Percentiles rank a stretch among this genome's conserved stretches.
phyloP scores from a whole-genome alignment of 2,329 filamentous ascomycete genomes.

The Colletotrichum sp. region DNA sequence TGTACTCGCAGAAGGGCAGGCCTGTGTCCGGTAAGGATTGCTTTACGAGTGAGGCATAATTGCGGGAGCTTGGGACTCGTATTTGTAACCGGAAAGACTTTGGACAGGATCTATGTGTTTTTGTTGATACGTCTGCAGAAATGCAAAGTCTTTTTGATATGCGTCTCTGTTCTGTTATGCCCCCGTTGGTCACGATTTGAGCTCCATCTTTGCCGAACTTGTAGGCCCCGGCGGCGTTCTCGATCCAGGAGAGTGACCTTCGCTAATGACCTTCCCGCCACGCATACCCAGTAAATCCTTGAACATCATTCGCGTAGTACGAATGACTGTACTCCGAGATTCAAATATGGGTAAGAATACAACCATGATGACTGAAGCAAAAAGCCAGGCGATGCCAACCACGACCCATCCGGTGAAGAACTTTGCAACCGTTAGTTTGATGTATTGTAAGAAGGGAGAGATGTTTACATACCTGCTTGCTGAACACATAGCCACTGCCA shows the following conservation, averaged over 20 bases:
- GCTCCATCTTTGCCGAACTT: neutral
- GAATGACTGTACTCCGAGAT: constrained; percentile 14
- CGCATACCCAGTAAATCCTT: constrained; percentile 9
- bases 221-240: constrained; percentile 12
- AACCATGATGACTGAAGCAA: constrained; percentile 35
- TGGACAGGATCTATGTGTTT: neutral
- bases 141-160: neutral
- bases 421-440: neutral
- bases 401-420: constrained; percentile 81
- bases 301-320: constrained; percentile 17
- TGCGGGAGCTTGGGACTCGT: fast-evolving
- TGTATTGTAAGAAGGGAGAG: fast-evolving
- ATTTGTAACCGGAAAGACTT: neutral
- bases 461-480: constrained; percentile 10
- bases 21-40: fast-evolving
- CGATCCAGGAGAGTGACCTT: neutral
- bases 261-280: neutral
- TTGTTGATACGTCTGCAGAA: neutral
- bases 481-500: constrained; percentile 32
- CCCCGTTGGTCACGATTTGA: neutral
- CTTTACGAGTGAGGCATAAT: fast-evolving
- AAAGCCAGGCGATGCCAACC: constrained; percentile 76
- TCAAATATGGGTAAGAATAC: constrained; percentile 20
- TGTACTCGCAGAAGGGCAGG: neutral
- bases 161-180: neutral